Percentiles rank a stretch among this genome's conserved stretches.
phyloP scores from a whole-genome alignment of 345 rosid species.

The Eucalyptus polyanthemos region DNA sequence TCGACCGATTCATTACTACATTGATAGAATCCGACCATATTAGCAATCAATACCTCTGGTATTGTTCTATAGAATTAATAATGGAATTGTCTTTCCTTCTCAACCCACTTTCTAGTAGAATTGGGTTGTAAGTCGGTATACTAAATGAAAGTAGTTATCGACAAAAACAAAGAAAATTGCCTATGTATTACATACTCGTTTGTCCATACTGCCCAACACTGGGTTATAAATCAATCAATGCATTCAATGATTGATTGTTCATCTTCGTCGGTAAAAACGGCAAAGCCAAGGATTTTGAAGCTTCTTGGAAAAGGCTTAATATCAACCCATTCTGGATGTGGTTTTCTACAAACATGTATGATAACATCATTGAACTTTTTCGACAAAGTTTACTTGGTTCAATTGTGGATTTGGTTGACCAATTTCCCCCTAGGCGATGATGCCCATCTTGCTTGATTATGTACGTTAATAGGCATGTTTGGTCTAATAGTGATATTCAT shows the following conservation, averaged over 20 bases:
- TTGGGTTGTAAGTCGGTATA: rapidly evolving
- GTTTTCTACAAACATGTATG: not conserved
- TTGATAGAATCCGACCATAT: not conserved
- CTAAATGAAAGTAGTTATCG: not conserved
- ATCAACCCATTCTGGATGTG: not conserved
- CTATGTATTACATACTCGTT: not conserved
- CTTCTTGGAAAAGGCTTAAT: not conserved
- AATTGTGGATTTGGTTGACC: not conserved
- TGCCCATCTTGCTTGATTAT: not conserved
- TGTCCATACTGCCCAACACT: not conserved
- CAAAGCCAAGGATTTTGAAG: not conserved
- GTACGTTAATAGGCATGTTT: not conserved
- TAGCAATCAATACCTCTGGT: not conserved
- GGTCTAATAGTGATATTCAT: not conserved
- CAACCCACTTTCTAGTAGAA: not conserved
- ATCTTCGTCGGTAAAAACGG: not conserved
- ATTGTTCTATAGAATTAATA: too few species aligned
- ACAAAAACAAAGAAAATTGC: not conserved
- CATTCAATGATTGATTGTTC: not conserved
- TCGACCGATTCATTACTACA: not conserved
- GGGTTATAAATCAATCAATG: not conserved
- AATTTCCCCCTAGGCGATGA: not conserved
- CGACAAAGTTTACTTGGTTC: not conserved
- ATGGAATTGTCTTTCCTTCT: not conserved
- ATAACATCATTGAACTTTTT: not conserved